A percentile compares a stretch with the other conserved stretches of the same genome.
Evolutionary conservation across 116 monocot species (phyloP).

Genomic region (Papilionanthe hybrid): DNA sequence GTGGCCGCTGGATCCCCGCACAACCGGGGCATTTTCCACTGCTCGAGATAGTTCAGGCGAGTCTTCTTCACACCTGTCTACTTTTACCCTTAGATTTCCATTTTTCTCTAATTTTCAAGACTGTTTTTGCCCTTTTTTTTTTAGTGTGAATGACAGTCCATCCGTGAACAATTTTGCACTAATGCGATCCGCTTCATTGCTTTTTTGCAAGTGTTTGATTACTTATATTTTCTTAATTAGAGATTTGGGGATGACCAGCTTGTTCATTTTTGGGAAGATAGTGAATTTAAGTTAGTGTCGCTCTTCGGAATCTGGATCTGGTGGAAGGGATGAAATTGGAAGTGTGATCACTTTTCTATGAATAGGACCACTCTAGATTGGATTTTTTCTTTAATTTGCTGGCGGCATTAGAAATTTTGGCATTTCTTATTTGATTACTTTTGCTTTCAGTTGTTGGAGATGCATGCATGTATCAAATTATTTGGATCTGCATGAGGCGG

Average conservation of each 20-base stretch:
- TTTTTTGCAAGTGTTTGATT: neutral
- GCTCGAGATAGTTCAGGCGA: neutral
- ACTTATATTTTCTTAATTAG: neutral
- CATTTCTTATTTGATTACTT: slow-evolving; percentile 6
- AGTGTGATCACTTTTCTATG: neutral
- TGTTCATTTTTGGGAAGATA: neutral
- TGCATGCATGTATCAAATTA: neutral
- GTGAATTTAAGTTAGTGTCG: neutral
- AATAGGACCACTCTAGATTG: neutral
- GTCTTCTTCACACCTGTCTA: neutral
- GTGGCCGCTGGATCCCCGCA: neutral
- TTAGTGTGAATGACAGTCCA: neutral
- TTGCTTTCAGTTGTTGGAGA: neutral
- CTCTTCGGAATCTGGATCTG: slow-evolving; percentile 10
- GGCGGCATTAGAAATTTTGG: neutral
- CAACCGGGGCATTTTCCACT: neutral
- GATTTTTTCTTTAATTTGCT: neutral
- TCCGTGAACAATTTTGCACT: neutral
- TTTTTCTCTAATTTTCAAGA: neutral
- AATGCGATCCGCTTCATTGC: neutral
- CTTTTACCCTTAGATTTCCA: neutral
- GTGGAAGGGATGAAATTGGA: neutral
- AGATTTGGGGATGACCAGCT: neutral
- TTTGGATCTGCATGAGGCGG: slow-evolving; percentile 6
- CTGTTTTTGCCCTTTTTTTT: no score